A percentile compares a stretch with the other conserved stretches of the same genome.
Conservation (phyloP, 257 asterid genomes). For the Vinca minor region DNA sequence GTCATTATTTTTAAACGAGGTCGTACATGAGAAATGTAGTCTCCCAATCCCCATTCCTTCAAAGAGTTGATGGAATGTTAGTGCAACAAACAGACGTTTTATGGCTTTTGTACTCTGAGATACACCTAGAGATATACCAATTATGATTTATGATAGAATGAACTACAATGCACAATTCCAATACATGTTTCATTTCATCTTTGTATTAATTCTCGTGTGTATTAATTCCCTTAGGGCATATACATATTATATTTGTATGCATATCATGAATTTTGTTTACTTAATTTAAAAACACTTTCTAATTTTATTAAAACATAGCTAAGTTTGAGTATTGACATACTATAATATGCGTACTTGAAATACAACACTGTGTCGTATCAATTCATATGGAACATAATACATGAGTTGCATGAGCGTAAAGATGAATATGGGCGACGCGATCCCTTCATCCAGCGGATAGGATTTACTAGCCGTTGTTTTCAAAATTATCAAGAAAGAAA, state of each 20-base stretch:
- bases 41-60: slow-evolving; percentile 39
- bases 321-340: too few species aligned
- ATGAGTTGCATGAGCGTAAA: slow-evolving; percentile 16
- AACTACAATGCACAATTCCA: slow-evolving; percentile 26
- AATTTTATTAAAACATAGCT: too few species aligned
- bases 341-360: slow-evolving; percentile 15
- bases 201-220: too few species aligned
- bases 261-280: too few species aligned
- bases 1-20: too few species aligned
- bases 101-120: slow-evolving; percentile 21
- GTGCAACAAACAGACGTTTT: slow-evolving; percentile 26
- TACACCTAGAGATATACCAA: slow-evolving; percentile 29
- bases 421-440: slow-evolving; percentile 5
- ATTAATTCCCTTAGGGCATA: too few species aligned
- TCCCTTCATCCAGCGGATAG: slow-evolving; percentile 2
- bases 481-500: too few species aligned
- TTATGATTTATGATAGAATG: slow-evolving; percentile 30
- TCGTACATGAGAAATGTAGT: slow-evolving; percentile 32
- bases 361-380: slow-evolving; percentile 21
- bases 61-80: slow-evolving; percentile 29
- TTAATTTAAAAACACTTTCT: too few species aligned
- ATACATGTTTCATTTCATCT: slow-evolving; percentile 20
- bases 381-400: neutral
- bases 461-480: too few species aligned
- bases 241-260: too few species aligned